Base-by-base conservation (phyloP, 2,329 filamentous ascomycete species). In the Apiospora marii region DNA sequence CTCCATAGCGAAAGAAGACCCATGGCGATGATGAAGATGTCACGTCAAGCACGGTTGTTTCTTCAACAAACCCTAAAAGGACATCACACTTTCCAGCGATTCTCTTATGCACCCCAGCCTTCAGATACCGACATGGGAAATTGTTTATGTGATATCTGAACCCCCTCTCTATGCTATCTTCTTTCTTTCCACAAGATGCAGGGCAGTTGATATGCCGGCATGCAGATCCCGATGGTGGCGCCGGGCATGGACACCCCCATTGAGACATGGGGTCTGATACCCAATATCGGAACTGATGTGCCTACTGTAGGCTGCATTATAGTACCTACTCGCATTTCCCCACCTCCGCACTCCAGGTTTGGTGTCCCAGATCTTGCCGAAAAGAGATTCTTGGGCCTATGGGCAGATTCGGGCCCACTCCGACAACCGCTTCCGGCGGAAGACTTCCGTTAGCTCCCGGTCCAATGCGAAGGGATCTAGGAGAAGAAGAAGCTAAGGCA, bases 1-100 rank as follows among this genome's bases (percentile, higher is more conserved):
- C 53, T 72, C 68, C 53, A 67, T 44, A 43, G 69, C 64, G 51
- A 68, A 41, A 76, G 81, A 53, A 72, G 8, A 16, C 71, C 67
- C 71, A 70, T 70, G 37, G 7, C 10, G 37, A 41, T 41, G 37
- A 41, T 41, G 37, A 10, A 8, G 48, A 37, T 37, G 6, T 27
- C 27, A 22, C 19, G 51, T 4, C 51, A 7, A 19, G 27, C 19
- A 34, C 1, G 10, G 19, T 10, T 30, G 24, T 30, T 27, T 24
- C 24, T 19, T 1, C 24, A 58, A 1, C 14, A 13, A 27, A 30
- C 13, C 13, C 12, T 1, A 19, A 2, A 30, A 34, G 14, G 24
- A 30, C 27, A 10, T 4, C 24, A 30, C 13, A 16, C 7, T 4
- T 61, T 34, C 6, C 27, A 37, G 1, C 22, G 10, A 49, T 10